These are phyloP conservation scores for Colletotrichum liriopes DNA, from an alignment of 2,329 filamentous ascomycete genomes.

Conservation along the genomic window DNA sequence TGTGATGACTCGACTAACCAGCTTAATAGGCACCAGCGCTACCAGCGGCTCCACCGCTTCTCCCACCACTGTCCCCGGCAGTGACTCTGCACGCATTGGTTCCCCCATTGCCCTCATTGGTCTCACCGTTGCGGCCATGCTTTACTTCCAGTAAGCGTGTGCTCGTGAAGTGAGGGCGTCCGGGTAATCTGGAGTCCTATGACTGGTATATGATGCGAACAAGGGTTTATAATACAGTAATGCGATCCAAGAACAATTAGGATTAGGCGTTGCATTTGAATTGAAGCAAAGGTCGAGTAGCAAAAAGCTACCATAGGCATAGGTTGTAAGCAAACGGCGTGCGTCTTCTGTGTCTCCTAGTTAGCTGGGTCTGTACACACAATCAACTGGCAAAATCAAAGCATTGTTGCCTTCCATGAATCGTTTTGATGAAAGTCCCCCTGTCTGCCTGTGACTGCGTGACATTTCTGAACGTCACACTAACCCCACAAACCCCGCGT, in stretches of 20 bases:
- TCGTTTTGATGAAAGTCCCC: neutral
- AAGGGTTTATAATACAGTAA: constrained; percentile 42
- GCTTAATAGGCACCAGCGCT: constrained; percentile 43
- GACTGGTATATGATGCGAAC: constrained; percentile 38
- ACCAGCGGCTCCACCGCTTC: constrained; percentile 53
- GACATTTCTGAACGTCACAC: constrained; percentile 4
- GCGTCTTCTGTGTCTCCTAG: constrained; percentile 21
- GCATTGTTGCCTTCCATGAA: constrained; percentile 17
- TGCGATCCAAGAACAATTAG: constrained; percentile 39
- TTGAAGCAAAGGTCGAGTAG: constrained; percentile 30
- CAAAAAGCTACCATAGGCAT: constrained; percentile 15
- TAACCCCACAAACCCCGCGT: neutral
- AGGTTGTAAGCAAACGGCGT: constrained; percentile 12
- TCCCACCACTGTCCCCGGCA: constrained; percentile 50
- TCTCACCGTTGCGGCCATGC: constrained; percentile 56
- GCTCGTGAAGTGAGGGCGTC: neutral
- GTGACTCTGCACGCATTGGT: constrained; percentile 48
- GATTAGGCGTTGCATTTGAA: constrained; percentile 36
- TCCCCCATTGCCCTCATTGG: constrained; percentile 60
- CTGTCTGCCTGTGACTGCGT: neutral
- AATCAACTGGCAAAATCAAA: constrained; percentile 24
- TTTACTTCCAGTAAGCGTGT: constrained; percentile 59
- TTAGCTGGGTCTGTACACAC: constrained; percentile 30
- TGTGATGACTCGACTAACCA: constrained; percentile 31
- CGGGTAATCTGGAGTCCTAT: constrained; percentile 9